These are phyloP conservation scores for Ogataea hybrid DNA, from an alignment of 1,139 yeast species.

Conservation along the genomic window DNA sequence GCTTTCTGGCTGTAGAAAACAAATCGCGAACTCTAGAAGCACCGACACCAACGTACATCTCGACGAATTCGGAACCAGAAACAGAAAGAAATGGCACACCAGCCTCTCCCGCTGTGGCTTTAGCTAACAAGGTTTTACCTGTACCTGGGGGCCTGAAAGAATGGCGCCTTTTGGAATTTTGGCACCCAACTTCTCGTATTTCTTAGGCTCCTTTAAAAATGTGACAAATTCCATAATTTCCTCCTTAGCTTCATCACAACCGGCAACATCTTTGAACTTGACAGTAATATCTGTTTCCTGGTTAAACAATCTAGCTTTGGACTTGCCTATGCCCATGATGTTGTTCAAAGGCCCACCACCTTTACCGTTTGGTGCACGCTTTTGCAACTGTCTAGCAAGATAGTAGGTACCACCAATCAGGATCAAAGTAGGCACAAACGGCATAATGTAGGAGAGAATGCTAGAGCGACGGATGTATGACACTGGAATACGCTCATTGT, in stretches of 20 bases:
- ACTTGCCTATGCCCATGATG: conserved; percentile 74
- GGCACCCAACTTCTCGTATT: conserved; percentile 90
- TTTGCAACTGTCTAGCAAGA: conserved; percentile 49
- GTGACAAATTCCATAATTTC: conserved; percentile 98
- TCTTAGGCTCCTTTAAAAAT: conserved; percentile 83
- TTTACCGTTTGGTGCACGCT: conserved; percentile 33
- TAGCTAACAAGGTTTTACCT: conserved; percentile 96
- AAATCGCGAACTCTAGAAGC: conserved; percentile 96
- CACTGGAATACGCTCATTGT: conserved; percentile 77
- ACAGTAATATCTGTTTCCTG: conserved; percentile 89
- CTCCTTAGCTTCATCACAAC: conserved; percentile 95
- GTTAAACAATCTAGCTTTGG: conserved; percentile 87
- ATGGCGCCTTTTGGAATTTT: conserved; percentile 98
- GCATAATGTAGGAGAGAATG: conserved; percentile 57
- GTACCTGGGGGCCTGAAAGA: conserved; percentile 98
- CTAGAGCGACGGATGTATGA: conserved; percentile 71
- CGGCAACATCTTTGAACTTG: conserved; percentile 92
- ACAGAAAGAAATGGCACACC: conserved; percentile 95
- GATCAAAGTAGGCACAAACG: conserved; percentile 80
- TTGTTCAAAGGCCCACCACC: conserved; percentile 58
- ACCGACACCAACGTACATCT: conserved; percentile 99
- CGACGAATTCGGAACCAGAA: conserved; percentile 97
- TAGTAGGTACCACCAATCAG: conserved; percentile 83
- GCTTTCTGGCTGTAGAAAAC: conserved; percentile 87
- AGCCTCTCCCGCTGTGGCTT: conserved; percentile 99